Evolutionary conservation across 169 alveolate species (phyloP).

Genomic region (Plasmodium sp.): DNA sequence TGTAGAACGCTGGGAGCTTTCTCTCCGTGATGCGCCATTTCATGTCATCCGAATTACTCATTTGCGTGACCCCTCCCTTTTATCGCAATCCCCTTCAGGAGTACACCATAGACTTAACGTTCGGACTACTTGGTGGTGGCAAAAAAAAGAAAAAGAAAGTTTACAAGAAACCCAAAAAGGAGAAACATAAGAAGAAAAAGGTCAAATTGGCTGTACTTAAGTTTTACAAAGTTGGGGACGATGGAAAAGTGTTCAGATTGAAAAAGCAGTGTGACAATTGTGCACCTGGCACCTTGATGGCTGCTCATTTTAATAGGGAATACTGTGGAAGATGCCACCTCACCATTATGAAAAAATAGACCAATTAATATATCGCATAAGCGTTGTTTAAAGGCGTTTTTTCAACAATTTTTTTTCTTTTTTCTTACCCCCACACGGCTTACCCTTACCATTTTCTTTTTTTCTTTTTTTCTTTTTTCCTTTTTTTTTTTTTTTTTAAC

Average conservation of each 20-base stretch:
- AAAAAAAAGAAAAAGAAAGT: slow-evolving; percentile 95
- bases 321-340: slow-evolving; percentile 98
- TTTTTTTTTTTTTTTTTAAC: neutral
- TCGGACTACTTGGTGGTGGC: slow-evolving; percentile 91
- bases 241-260: slow-evolving; percentile 94
- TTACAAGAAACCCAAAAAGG: slow-evolving; percentile 94
- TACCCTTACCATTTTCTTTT: neutral
- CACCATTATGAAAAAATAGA: slow-evolving; percentile 88
- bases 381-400: neutral
- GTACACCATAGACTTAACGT: slow-evolving; percentile 50
- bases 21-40: neutral
- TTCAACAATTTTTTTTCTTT: neutral
- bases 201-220: slow-evolving; percentile 97
- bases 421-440: neutral
- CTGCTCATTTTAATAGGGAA: slow-evolving; percentile 97
- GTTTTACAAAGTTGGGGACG: slow-evolving; percentile 96
- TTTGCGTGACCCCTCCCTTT: neutral
- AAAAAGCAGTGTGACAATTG: slow-evolving; percentile 97
- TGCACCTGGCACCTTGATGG: slow-evolving; percentile 99
- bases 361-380: neutral
- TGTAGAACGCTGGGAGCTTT: neutral
- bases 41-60: neutral
- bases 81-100: slow-evolving; percentile 1
- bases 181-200: slow-evolving; percentile 98
- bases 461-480: neutral